A percentile compares a stretch with the other conserved stretches of the same genome.
These are phyloP conservation scores for Marasmius tenuissimus DNA, from an alignment of 1,284 basidiomycete genomes.

Conservation along the genomic window DNA sequence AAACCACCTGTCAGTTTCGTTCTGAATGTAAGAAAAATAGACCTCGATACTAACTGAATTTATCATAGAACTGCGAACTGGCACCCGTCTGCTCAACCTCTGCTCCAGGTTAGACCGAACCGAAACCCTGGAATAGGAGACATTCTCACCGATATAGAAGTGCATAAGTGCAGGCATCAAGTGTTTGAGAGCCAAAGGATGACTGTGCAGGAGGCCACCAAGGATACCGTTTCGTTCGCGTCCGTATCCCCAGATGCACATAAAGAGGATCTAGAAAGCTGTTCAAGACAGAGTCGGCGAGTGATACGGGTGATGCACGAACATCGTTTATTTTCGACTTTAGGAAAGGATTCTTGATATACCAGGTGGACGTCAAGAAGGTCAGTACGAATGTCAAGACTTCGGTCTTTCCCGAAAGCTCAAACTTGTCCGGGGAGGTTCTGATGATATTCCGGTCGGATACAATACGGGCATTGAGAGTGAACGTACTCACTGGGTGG, in stretches of 20 bases:
- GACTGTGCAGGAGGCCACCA: slow-evolving; percentile 80
- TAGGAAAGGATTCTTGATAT: slow-evolving; percentile 98
- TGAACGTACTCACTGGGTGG: slow-evolving; percentile 62
- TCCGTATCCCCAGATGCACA: slow-evolving; percentile 78
- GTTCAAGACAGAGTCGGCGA: slow-evolving; percentile 1
- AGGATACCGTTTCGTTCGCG: slow-evolving; percentile 79
- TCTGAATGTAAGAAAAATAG: slow-evolving; percentile 5
- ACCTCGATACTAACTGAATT: slow-evolving; percentile 73
- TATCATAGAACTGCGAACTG: slow-evolving; percentile 98
- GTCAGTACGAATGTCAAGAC: slow-evolving; percentile 90
- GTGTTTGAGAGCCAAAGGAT: slow-evolving; percentile 84
- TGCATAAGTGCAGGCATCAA: slow-evolving; percentile 92
- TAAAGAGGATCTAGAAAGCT: slow-evolving; percentile 73
- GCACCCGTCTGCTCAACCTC: slow-evolving; percentile 98
- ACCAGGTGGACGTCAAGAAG: slow-evolving; percentile 93
- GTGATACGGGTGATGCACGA: slow-evolving; percentile 4
- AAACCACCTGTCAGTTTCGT: slow-evolving; percentile 3
- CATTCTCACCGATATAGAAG: slow-evolving; percentile 86
- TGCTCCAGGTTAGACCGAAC: slow-evolving; percentile 29
- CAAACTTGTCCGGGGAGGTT: slow-evolving; percentile 78
- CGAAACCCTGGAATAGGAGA: neutral
- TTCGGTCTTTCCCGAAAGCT: slow-evolving; percentile 82
- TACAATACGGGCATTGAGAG: neutral
- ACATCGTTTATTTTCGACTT: slow-evolving; percentile 98
- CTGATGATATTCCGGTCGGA: slow-evolving; percentile 37